These are phyloP conservation scores for Endocarpon pusillum DNA, from an alignment of 495 filamentous ascomycete species.

Conservation along the genomic window DNA sequence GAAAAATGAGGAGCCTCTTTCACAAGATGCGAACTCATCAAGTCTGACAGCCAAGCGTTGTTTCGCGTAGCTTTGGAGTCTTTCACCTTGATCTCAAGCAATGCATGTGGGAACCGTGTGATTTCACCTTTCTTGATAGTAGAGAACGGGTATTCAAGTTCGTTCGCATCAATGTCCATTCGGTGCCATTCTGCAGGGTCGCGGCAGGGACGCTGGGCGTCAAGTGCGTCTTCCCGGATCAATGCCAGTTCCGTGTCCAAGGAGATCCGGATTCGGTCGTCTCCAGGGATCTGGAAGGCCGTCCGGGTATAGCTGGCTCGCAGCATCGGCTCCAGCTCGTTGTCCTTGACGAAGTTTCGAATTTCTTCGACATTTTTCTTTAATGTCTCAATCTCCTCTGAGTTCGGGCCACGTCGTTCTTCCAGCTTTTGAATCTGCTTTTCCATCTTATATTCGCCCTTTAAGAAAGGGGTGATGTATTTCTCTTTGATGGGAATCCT, in stretches of 20 bases:
- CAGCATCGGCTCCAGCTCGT: slow-evolving; percentile 67
- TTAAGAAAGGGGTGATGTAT: slow-evolving; percentile 76
- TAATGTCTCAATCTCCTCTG: slow-evolving; percentile 36
- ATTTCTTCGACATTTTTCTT: slow-evolving; percentile 57
- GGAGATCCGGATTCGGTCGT: slow-evolving; percentile 77
- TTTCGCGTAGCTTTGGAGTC: slow-evolving; percentile 56
- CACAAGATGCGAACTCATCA: slow-evolving; percentile 83
- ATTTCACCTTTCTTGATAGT: slow-evolving; percentile 80
- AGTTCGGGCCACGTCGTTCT: slow-evolving; percentile 46
- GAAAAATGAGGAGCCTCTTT: slow-evolving; percentile 80
- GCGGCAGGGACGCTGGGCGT: slow-evolving; percentile 68
- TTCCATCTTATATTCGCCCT: slow-evolving; percentile 80
- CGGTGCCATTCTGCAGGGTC: slow-evolving; percentile 84
- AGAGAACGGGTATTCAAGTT: slow-evolving; percentile 74
- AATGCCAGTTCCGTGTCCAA: slow-evolving; percentile 86
- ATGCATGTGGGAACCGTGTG: slow-evolving; percentile 73
- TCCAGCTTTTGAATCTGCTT: slow-evolving; percentile 71
- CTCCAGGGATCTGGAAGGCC: slow-evolving; percentile 89
- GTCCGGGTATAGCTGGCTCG: slow-evolving; percentile 88
- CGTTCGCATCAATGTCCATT: slow-evolving; percentile 63
- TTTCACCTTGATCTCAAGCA: slow-evolving; percentile 85
- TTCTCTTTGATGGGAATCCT: slow-evolving; percentile 81
- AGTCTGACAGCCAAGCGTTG: slow-evolving; percentile 72
- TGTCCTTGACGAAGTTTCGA: slow-evolving; percentile 60
- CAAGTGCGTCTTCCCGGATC: slow-evolving; percentile 81